Base-by-base conservation (phyloP, 2,329 filamentous ascomycete species). In the Stachybotrys elegans region DNA sequence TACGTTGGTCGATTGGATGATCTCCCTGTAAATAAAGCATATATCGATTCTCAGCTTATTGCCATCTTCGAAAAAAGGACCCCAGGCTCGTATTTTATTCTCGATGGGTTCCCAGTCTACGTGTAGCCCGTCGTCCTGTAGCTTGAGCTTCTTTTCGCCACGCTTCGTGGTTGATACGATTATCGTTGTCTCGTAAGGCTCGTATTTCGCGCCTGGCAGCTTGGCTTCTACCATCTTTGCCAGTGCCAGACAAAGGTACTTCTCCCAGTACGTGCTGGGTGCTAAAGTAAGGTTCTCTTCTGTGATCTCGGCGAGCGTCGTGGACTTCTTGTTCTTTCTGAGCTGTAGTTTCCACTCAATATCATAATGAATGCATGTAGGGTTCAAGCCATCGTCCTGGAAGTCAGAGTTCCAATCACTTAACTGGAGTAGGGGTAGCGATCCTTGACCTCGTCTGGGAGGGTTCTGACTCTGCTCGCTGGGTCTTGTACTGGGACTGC, bases 311-410 rank as follows among this genome's bases (percentile, higher is more conserved):
- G 31, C 31, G 31, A 34, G 31, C 31, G 31, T 34, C 31, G 31
- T 34, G 13, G 31, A 34, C 17, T 34, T 34, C 20, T 40, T 25
- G 22, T 25, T 40, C 37, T 23, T 40, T 22, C 37, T 20, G 7
- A 40, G n/a, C 22, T 22, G 22, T 22, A 40, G 17, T 17, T 40
- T 40, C 37, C 37, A 40, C 21, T 40, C 37, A 23, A 40, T 40
- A 22, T 22, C 22, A 25, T 40, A 40, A 16, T 40, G 37, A 25
- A 40, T 22, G 21, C 37, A 40, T 22, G 22, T 40, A 13, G 37
- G 20, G 25, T 22, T 20, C 20, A 23, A n/a, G 20, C 25, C 22
- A 13, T 40, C 14, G 37, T 40, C 13, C 12, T 12, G 22, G 20
- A 40, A 23, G 22, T 40, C 22, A 22, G 37, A 22, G 22, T 40